Conservation (phyloP, 805 yeast genomes). For the Martiniozyma abietophila region DNA sequence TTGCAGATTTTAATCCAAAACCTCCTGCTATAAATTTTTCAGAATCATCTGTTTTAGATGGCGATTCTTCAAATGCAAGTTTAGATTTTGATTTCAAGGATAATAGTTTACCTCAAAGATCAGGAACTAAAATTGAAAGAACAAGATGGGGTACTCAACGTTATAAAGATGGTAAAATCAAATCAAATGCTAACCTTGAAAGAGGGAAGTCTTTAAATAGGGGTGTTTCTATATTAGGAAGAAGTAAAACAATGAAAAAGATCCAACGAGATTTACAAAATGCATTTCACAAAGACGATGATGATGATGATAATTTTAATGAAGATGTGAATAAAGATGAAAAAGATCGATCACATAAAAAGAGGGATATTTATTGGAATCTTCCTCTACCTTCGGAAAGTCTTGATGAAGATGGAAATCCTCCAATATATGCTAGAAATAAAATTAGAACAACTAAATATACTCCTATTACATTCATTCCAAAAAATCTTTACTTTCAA, state of each 20-base stretch:
- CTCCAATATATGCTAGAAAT: conserved; percentile 66
- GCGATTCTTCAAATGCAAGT: too few relatives aligned
- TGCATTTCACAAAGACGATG: conserved; percentile 15
- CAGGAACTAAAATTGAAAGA: conserved; percentile 54
- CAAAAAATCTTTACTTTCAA: conserved; percentile 73
- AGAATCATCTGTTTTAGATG: conserved; percentile 8
- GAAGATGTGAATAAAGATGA: conserved; percentile 28
- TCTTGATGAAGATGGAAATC: conserved; percentile 47
- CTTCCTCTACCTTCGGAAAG: conserved; percentile 48
- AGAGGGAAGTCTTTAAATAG: too few relatives aligned
- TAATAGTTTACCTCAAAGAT: conserved; percentile 22
- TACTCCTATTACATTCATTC: conserved; percentile 82
- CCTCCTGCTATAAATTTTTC: background rate
- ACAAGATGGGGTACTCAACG: conserved; percentile 90
- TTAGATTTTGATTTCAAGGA: conserved; percentile 23
- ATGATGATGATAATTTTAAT: conserved; percentile 14
- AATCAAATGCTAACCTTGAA: conserved; percentile 4
- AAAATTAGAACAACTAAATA: conserved; percentile 93
- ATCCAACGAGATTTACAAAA: conserved; percentile 6
- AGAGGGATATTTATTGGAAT: conserved; percentile 51
- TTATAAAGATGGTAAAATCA: conserved; percentile 59
- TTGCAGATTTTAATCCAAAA: conserved; percentile 11
- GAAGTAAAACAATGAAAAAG: conserved; percentile 47
- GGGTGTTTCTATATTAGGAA: conserved; percentile 22
- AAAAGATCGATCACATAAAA: conserved; percentile 20